Evolutionary conservation across 768 basidiomycete genomes (phyloP).

Genomic region (Clitopilus hobsonii): DNA sequence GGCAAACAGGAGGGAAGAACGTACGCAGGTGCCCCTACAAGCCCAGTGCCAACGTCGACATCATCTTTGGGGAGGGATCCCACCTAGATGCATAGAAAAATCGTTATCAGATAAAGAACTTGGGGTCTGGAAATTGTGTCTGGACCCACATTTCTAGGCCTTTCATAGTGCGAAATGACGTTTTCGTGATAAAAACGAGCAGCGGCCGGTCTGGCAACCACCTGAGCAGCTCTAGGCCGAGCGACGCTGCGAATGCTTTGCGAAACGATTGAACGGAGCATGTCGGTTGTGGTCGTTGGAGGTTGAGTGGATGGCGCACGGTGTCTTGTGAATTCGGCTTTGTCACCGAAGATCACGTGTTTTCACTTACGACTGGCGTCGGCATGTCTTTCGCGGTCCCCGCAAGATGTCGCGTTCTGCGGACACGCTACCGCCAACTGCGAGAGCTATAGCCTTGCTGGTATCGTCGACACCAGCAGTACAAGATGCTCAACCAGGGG

Average conservation of each 20-base stretch:
- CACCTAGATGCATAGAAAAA: slow-evolving; percentile 51
- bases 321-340: slow-evolving; percentile 9
- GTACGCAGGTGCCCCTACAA: slow-evolving; percentile 95
- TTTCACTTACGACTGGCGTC: neutral
- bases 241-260: slow-evolving; percentile 44
- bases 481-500: slow-evolving; percentile 82
- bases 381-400: neutral
- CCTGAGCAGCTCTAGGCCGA: slow-evolving; percentile 35
- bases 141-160: slow-evolving; percentile 84
- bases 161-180: slow-evolving; percentile 96
- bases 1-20: slow-evolving; percentile 24
- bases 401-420: slow-evolving; percentile 40
- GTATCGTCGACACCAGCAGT: slow-evolving; percentile 81
- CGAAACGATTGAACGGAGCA: slow-evolving; percentile 65
- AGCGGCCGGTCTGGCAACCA: slow-evolving; percentile 43
- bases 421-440: slow-evolving; percentile 79
- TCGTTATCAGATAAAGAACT: slow-evolving; percentile 56
- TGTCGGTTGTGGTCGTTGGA: slow-evolving; percentile 38
- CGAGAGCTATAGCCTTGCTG: slow-evolving; percentile 77
- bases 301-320: slow-evolving; percentile 5
- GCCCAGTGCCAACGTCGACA: slow-evolving; percentile 90
- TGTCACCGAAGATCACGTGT: slow-evolving; percentile 10
- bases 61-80: slow-evolving; percentile 94
- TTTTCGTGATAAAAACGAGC: slow-evolving; percentile 89
- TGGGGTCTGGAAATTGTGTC: slow-evolving; percentile 28